phyloP scores from a whole-genome alignment of 257 asterid genomes.

The Lantana camara region DNA sequence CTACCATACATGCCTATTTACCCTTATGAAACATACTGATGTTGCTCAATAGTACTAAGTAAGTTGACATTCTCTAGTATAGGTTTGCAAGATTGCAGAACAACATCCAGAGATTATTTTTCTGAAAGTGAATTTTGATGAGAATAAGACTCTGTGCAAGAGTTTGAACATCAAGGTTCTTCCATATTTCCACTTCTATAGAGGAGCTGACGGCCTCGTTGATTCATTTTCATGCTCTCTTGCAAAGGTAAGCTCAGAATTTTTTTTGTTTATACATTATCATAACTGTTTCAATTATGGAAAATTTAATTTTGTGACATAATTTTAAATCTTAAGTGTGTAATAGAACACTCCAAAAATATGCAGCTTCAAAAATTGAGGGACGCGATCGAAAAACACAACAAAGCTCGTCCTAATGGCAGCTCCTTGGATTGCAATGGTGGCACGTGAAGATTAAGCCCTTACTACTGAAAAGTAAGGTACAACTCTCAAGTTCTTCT shows the following conservation, averaged over 20 bases:
- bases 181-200: constrained; percentile 77
- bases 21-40: neutral
- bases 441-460: constrained; percentile 29
- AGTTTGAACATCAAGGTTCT: constrained; percentile 75
- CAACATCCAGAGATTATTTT: constrained; percentile 67
- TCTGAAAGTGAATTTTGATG: constrained; percentile 74
- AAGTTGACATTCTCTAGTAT: constrained; percentile 14
- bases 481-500: constrained; percentile 3
- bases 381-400: constrained; percentile 57
- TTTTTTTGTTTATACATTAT: neutral
- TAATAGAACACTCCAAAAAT: too few relatives aligned
- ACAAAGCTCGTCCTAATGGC: constrained; percentile 25
- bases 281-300: too few relatives aligned
- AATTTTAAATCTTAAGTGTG: too few relatives aligned
- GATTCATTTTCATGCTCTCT: constrained; percentile 85
- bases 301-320: too few relatives aligned
- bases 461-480: constrained; percentile 22
- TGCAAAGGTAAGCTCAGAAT: constrained; percentile 52
- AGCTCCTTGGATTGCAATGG: constrained; percentile 27
- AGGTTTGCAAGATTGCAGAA: constrained; percentile 67
- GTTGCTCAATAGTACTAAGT: neutral
- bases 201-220: constrained; percentile 66
- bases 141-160: constrained; percentile 74
- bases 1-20: neutral
- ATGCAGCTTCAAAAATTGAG: constrained; percentile 68